A percentile compares a stretch with the other conserved stretches of the same genome.
These are phyloP conservation scores for Panicum hallii DNA, from an alignment of 202 grass and related monocot species.

Conservation along the genomic window DNA sequence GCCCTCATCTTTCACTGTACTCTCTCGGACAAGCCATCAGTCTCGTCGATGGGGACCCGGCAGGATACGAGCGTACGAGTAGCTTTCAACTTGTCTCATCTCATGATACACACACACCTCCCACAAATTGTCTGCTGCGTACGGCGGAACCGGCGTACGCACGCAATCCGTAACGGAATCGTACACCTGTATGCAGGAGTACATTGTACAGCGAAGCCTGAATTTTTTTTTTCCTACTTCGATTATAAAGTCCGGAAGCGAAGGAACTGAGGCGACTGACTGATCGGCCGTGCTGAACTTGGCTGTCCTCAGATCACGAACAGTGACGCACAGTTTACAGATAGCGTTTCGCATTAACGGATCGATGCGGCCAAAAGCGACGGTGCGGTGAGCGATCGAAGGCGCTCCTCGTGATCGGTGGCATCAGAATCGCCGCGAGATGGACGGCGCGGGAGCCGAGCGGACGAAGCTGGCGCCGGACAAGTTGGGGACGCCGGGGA, in stretches of 20 bases:
- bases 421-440: slow-evolving; percentile 7
- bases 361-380: slow-evolving; percentile 35
- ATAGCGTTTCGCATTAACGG: background rate
- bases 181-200: background rate
- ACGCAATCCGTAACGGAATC: background rate
- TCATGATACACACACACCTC: background rate
- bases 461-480: background rate
- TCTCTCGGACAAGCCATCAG: background rate
- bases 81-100: background rate
- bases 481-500: background rate
- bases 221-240: background rate
- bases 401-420: background rate
- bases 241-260: background rate
- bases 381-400: background rate
- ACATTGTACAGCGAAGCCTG: background rate
- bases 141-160: background rate
- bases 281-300: background rate
- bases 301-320: background rate
- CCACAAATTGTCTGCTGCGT: background rate
- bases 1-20: background rate
- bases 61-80: background rate
- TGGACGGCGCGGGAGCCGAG: background rate
- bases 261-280: no score
- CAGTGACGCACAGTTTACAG: background rate
- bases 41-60: background rate